A percentile compares a stretch with the other conserved stretches of the same genome.
phyloP scores from a whole-genome alignment of 2,329 filamentous ascomycete genomes.

The Talaromyces amestolkiae region DNA sequence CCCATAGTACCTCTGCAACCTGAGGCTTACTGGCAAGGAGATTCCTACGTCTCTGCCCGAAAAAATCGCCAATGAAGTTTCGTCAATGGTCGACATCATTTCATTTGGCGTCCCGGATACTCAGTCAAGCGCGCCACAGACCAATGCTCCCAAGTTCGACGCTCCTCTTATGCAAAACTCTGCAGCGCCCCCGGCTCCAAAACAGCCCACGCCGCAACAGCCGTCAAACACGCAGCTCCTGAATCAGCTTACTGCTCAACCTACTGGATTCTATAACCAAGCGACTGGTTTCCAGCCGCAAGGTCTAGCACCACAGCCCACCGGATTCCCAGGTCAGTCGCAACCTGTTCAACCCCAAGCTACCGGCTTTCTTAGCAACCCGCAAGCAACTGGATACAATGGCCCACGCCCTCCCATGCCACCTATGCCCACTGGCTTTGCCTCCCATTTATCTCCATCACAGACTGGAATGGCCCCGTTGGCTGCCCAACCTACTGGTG shows the following conservation, averaged over 20 bases:
- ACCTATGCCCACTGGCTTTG: slow-evolving; percentile 75
- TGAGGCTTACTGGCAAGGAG: slow-evolving; percentile 82
- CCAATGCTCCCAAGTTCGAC: slow-evolving; percentile 70
- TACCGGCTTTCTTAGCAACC: slow-evolving; percentile 69
- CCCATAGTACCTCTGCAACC: slow-evolving; percentile 78
- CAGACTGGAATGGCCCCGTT: slow-evolving; percentile 68
- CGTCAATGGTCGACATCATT: slow-evolving; percentile 99
- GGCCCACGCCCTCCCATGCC: slow-evolving; percentile 78
- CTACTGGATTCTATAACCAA: slow-evolving; percentile 54
- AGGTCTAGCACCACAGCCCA: slow-evolving; percentile 37
- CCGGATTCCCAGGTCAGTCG: slow-evolving; percentile 48
- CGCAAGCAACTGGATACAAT: slow-evolving; percentile 74
- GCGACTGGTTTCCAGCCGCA: slow-evolving; percentile 66
- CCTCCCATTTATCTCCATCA: slow-evolving; percentile 57
- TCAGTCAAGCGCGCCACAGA: slow-evolving; percentile 47
- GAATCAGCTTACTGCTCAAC: slow-evolving; percentile 55
- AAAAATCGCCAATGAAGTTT: slow-evolving; percentile 90
- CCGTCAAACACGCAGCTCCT: slow-evolving; percentile 65
- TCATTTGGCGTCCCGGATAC: slow-evolving; percentile 88
- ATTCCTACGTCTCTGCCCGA: slow-evolving; percentile 75
- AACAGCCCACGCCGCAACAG: slow-evolving; percentile 70
- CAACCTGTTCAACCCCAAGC: slow-evolving; percentile 64
- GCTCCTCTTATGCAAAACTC: slow-evolving; percentile 52
- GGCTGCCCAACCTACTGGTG: slow-evolving; percentile 90
- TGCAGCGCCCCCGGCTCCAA: slow-evolving; percentile 49